These are phyloP conservation scores for Withania somnifera DNA, from an alignment of 305 asterid genomes.

Conservation along the genomic window DNA sequence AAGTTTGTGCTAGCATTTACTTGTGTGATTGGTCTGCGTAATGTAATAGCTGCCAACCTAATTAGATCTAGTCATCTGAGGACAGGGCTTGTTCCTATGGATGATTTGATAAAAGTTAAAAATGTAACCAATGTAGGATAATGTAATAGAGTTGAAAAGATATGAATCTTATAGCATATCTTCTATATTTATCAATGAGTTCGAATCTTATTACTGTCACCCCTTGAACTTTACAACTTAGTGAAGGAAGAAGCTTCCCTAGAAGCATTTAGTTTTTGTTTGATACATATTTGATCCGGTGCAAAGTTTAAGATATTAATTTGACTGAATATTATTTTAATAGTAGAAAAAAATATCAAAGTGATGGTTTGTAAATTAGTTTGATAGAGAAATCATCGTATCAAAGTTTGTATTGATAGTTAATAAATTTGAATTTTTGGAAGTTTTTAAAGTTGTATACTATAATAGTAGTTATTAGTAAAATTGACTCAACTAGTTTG, in stretches of 20 bases:
- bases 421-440: not conserved
- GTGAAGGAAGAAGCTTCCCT: not conserved
- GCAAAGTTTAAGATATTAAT: not conserved
- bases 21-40: not conserved
- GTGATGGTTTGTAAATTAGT: not conserved
- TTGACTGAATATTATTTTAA: not conserved
- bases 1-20: not conserved
- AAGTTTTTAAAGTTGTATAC: not conserved
- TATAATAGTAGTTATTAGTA: not conserved
- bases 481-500: not conserved
- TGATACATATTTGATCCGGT: not conserved
- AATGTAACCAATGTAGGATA: not conserved
- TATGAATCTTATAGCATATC: not conserved
- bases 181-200: not conserved
- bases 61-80: not conserved
- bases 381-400: not conserved
- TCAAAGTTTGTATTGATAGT: not conserved
- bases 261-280: not conserved
- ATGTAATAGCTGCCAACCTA: not conserved
- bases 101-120: not conserved
- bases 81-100: not conserved
- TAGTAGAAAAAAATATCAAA: not conserved
- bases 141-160: not conserved
- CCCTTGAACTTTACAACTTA: not conserved
- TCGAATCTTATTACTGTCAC: not conserved